Evolutionary conservation across 2,329 filamentous ascomycete genomes (phyloP).

Genomic region (Beauveria pseudobassiana): DNA sequence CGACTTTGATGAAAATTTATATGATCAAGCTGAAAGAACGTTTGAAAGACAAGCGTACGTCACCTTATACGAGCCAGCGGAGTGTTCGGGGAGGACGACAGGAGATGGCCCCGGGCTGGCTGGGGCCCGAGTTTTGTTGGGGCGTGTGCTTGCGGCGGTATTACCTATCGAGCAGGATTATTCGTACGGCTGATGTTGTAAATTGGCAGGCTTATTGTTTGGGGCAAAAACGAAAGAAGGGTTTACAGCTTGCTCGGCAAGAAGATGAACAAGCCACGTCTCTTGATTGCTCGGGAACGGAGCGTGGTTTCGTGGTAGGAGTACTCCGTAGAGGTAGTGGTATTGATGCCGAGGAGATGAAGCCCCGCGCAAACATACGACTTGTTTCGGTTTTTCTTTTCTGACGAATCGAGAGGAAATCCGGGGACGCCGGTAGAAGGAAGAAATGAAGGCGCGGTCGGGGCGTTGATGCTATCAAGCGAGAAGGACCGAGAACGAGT

Average conservation of each 20-base stretch:
- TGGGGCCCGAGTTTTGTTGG: neutral
- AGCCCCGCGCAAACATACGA: neutral
- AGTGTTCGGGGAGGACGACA: too few species aligned
- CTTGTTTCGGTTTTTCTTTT: neutral
- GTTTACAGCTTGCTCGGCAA: neutral
- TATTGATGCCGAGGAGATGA: neutral
- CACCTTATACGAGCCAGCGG: too few species aligned
- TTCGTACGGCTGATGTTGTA: too few species aligned
- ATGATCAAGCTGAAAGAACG: neutral
- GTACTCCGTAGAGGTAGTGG: too few species aligned
- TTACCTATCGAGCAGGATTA: neutral
- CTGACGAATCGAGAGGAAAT: neutral
- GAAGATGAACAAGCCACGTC: neutral
- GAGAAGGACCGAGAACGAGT: neutral
- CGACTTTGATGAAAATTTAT: too few species aligned
- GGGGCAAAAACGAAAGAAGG: too few species aligned
- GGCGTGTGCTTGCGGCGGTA: neutral
- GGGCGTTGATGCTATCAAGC: conserved; percentile 4
- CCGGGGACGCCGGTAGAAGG: neutral
- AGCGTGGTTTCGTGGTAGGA: too few species aligned
- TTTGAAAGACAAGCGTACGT: too few species aligned
- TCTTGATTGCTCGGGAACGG: neutral
- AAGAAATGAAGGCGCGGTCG: neutral
- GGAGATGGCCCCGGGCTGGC: neutral
- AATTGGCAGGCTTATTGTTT: too few species aligned